These are phyloP conservation scores for Glaciozyma martinii DNA, from an alignment of 768 basidiomycete species.

Conservation along the genomic window DNA sequence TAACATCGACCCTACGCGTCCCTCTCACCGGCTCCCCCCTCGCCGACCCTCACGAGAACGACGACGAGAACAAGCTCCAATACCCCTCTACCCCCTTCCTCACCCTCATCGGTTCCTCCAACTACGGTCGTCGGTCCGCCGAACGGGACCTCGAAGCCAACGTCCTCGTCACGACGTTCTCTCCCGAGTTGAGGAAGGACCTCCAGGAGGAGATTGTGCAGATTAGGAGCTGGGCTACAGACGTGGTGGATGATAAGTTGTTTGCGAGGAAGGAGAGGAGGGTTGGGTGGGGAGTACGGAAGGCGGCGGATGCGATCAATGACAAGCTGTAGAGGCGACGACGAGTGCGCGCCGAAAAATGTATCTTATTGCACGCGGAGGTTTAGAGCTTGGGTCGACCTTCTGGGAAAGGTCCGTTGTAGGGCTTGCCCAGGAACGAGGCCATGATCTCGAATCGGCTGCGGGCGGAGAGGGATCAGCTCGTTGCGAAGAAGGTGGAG, in stretches of 20 bases:
- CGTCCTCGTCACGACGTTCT: constrained; percentile 29
- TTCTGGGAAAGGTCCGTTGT: constrained; percentile 9
- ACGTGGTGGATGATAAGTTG: constrained; percentile 18
- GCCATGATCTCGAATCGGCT: constrained; percentile 27
- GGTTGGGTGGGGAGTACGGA: constrained; percentile 27
- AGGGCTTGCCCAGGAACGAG: constrained; percentile 25
- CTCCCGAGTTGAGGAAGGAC: constrained; percentile 4
- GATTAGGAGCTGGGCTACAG: constrained; percentile 23
- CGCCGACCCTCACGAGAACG: constrained; percentile 11
- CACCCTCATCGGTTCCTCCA: constrained; percentile 35
- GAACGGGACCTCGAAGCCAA: constrained; percentile 34
- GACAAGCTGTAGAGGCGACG: constrained; percentile 20
- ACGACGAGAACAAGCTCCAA: constrained; percentile 9
- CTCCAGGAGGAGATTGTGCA: constrained; percentile 28
- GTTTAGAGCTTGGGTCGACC: constrained; percentile 6
- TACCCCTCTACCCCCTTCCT: constrained; percentile 24
- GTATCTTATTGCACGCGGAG: no score
- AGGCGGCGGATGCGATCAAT: constrained; percentile 28
- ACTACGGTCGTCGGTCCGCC: constrained; percentile 34
- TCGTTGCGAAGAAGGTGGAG: no score
- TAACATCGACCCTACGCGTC: constrained; percentile 3
- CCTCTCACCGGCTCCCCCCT: constrained; percentile 7
- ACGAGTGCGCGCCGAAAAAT: no score
- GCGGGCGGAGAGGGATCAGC: no score
- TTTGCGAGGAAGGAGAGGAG: constrained; percentile 29